Evolutionary conservation across 140 eudicot species (phyloP), one percentile per base, ranked within the genome.

Genomic region (Stevia rebaudiana): DNA sequence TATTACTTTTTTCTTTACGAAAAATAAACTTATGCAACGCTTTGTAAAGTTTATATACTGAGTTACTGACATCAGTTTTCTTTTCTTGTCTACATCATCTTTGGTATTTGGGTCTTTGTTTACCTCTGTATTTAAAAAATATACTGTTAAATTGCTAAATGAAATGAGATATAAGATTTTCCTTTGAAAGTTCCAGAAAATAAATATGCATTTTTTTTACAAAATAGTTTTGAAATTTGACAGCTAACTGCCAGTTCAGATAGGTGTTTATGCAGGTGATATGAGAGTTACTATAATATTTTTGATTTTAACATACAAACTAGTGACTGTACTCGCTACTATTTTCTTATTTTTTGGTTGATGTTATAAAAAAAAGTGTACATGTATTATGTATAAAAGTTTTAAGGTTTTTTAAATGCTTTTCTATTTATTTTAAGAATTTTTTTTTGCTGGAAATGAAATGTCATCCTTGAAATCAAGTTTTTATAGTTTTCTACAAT

Each of bases 401-500:
- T 24, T 66, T 1, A 40, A 54, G 39, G 24, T 61, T 67, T 46
- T 50, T 76, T 55, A 8, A 76, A 59, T 56, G 23, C 57, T 69
- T 69, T 71, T 65, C 16, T 23, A 13, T 50, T 56, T 53, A 58
- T 37, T 36, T 72, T 56, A 54, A 44, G 61, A 18, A 35, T 42
- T 11, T 21, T 70, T 41, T 71, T 73, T 22, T 75, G 58, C 40
- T 69, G 8, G 56, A 78, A 78, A 37, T 63, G 61, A 78, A 78
- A 43, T 67, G n/a, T 23, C 71, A 55, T 63, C 49, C 43, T 70
- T 76, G 60, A 86, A 82, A 70, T 79, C 50, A 74, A 60, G 56
- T 53, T 78, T 89, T 82, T 82, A 76, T 67, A 74, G 48, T 41
- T 66, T 59, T 75, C 73, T 76, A 82, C 76, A 67, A 79, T 84